Conservation (phyloP, 2,329 filamentous ascomycete species). For the Alternaria sp. region DNA sequence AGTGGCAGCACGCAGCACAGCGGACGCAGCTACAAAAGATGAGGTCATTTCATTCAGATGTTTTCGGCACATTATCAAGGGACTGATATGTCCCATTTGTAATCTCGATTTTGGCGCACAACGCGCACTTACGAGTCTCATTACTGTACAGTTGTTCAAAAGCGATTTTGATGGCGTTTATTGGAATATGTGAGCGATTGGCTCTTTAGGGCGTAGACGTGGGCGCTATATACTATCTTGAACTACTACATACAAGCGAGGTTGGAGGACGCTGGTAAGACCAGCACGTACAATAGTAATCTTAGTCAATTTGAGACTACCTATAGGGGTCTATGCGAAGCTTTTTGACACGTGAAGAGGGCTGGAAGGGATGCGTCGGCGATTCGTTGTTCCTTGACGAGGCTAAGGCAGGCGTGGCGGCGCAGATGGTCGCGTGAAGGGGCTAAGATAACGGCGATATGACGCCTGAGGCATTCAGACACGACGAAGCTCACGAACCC, state of each 20-base stretch:
- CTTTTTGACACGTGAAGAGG: not conserved
- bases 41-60: constrained; percentile 1
- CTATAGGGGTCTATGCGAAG: not conserved
- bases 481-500: not conserved
- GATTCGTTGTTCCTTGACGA: constrained; percentile 2
- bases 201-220: constrained; percentile 15
- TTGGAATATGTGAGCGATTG: constrained; percentile 5
- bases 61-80: constrained; percentile 11
- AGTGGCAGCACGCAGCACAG: constrained; percentile 46
- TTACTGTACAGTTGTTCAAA: constrained; percentile 33
- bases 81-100: constrained; percentile 10
- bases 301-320: not conserved
- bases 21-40: constrained; percentile 24
- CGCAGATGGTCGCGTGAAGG: constrained; percentile 17
- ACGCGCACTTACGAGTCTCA: constrained; percentile 34
- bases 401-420: constrained; percentile 10
- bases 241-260: constrained; percentile 1
- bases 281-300: constrained; percentile 20
- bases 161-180: constrained; percentile 22
- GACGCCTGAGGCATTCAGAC: constrained; percentile 13
- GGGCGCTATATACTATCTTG: not conserved
- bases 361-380: not conserved
- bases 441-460: constrained; percentile 18
- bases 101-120: constrained; percentile 10
- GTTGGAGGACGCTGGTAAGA: not conserved